Evolutionary conservation across 2,329 filamentous ascomycete species (phyloP).

Genomic region (Thielaviopsis musarum): DNA sequence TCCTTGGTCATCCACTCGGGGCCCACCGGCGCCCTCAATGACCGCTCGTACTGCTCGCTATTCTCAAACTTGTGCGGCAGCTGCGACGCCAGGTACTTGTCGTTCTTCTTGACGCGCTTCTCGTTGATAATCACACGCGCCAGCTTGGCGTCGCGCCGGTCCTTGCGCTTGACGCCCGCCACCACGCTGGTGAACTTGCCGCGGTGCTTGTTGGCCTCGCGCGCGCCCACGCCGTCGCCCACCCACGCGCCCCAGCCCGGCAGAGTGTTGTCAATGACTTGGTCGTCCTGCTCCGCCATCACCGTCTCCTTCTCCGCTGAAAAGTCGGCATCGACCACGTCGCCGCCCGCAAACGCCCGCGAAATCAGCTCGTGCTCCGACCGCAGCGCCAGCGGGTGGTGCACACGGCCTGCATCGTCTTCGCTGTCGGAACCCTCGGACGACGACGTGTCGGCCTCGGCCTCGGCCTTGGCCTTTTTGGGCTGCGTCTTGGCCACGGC

Average conservation of each 20-base stretch:
- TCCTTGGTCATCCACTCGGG: constrained; percentile 96
- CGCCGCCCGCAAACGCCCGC: constrained; percentile 73
- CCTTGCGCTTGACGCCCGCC: constrained; percentile 56
- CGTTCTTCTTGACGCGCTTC: constrained; percentile 80
- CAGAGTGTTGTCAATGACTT: constrained; percentile 66
- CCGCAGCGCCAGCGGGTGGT: constrained; percentile 36
- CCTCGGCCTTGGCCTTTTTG: background rate
- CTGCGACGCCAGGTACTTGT: constrained; percentile 67
- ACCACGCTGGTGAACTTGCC: constrained; percentile 47
- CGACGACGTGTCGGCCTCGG: constrained; percentile 6
- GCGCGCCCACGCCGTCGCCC: constrained; percentile 62
- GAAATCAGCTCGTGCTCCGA: constrained; percentile 52
- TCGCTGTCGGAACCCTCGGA: constrained; percentile 1
- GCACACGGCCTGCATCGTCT: constrained; percentile 19
- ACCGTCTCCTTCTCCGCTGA: constrained; percentile 58
- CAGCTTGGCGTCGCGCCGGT: constrained; percentile 69
- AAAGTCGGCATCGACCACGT: constrained; percentile 71
- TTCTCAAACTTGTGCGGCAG: constrained; percentile 86
- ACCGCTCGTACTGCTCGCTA: constrained; percentile 75
- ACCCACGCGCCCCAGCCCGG: constrained; percentile 92
- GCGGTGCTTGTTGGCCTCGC: constrained; percentile 46
- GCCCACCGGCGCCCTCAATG: constrained; percentile 70
- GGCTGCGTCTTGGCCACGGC: background rate
- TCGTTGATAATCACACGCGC: constrained; percentile 83
- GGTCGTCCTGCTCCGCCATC: constrained; percentile 63